Evolutionary conservation across 1,284 basidiomycete genomes (phyloP).

Genomic region (Lentinula novae-zelandiae): DNA sequence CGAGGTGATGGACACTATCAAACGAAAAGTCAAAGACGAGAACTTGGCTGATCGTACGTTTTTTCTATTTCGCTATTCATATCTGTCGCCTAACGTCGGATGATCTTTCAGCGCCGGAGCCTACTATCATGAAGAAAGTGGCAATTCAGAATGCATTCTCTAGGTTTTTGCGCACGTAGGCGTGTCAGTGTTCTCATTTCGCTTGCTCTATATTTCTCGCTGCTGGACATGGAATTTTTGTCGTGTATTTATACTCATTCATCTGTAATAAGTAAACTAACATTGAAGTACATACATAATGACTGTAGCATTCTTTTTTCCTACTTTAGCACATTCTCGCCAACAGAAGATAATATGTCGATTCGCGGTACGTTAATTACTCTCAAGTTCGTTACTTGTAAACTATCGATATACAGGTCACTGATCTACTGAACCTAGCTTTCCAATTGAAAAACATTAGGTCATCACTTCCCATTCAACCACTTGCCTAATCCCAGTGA

Average conservation of each 20-base stretch:
- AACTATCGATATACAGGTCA: too few relatives aligned
- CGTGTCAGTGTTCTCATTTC: not conserved
- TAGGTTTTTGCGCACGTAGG: constrained; percentile 44
- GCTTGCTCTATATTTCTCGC: not conserved
- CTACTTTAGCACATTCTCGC: not conserved
- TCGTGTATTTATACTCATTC: not conserved
- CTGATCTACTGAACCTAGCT: too few relatives aligned
- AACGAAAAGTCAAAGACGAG: constrained; percentile 90
- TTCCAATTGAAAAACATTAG: too few relatives aligned
- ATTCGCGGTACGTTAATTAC: not conserved
- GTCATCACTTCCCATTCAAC: constrained; percentile 13
- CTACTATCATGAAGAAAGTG: constrained; percentile 86
- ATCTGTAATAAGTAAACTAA: not conserved
- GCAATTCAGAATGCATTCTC: constrained; percentile 73
- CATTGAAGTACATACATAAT: not conserved
- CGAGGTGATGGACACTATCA: constrained; percentile 93
- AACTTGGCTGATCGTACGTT: constrained; percentile 78
- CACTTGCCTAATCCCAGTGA: constrained; percentile 26
- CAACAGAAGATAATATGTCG: not conserved
- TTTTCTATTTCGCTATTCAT: not conserved
- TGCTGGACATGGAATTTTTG: not conserved
- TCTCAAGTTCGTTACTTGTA: too few relatives aligned
- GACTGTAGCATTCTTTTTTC: not conserved
- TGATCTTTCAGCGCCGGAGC: constrained; percentile 58
- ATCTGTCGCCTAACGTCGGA: constrained; percentile 13